These are phyloP conservation scores for Candida berthetii DNA, from an alignment of 805 yeast genomes.

Conservation along the genomic window DNA sequence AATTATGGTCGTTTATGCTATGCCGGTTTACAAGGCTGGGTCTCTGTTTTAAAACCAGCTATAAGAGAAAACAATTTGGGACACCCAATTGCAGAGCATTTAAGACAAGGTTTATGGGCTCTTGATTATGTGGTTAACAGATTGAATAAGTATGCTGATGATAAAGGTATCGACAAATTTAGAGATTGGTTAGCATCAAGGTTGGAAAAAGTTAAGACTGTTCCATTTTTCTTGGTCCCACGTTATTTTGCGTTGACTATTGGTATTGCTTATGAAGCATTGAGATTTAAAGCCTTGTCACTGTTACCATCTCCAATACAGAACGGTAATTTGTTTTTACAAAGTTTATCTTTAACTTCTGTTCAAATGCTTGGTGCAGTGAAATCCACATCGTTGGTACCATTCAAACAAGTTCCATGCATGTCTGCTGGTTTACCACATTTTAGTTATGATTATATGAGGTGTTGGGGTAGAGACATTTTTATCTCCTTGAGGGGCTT, in stretches of 20 bases:
- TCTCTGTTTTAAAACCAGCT: slow-evolving; percentile 54
- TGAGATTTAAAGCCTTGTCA: slow-evolving; percentile 59
- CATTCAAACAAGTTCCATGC: slow-evolving; percentile 56
- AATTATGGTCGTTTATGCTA: slow-evolving; percentile 66
- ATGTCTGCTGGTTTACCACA: slow-evolving; percentile 98
- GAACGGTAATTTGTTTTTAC: slow-evolving; percentile 65
- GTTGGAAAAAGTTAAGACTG: slow-evolving; percentile 50
- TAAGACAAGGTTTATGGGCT: slow-evolving; percentile 87
- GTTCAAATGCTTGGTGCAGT: slow-evolving; percentile 79
- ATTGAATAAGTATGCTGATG: slow-evolving; percentile 43
- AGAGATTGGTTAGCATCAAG: slow-evolving; percentile 66
- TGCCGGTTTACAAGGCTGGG: slow-evolving; percentile 95
- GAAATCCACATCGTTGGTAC: slow-evolving; percentile 69
- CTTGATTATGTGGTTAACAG: slow-evolving; percentile 67
- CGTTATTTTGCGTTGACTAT: slow-evolving; percentile 80
- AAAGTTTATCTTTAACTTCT: slow-evolving; percentile 72
- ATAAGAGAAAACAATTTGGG: slow-evolving; percentile 71
- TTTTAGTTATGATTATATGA: slow-evolving; percentile 84
- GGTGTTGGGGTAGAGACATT: slow-evolving; percentile 98
- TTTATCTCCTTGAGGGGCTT: slow-evolving; percentile 85
- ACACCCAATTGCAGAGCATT: slow-evolving; percentile 75
- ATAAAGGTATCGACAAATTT: slow-evolving; percentile 46
- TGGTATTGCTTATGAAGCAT: slow-evolving; percentile 80
- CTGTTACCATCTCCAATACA: slow-evolving; percentile 50
- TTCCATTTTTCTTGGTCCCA: slow-evolving; percentile 81